Conservation (phyloP, 257 asterid species). For the Oldenlandia corymbosa region DNA sequence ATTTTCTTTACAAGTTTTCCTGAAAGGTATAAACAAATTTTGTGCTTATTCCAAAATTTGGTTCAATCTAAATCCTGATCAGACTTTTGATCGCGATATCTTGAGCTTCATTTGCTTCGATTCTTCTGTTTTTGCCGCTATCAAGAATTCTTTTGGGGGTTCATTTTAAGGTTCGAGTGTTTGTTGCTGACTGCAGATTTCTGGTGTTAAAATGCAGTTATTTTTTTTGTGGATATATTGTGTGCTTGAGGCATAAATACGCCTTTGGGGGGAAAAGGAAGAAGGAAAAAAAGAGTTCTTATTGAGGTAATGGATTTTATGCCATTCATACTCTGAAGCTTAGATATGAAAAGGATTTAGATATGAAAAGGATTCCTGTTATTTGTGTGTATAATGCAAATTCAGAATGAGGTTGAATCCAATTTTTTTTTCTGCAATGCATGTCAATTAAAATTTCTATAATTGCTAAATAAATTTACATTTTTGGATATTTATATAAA, state of each 20-base stretch:
- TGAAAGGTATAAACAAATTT: not conserved
- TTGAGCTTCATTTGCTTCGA: conserved; percentile 2
- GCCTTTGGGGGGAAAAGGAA: not conserved
- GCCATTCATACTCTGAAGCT: not conserved
- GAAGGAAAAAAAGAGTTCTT: not conserved
- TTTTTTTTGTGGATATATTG: not conserved
- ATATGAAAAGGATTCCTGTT: no score
- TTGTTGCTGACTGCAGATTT: not conserved
- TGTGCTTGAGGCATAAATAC: not conserved
- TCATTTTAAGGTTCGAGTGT: not conserved
- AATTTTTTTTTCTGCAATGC: not conserved
- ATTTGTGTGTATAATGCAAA: not conserved
- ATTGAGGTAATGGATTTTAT: not conserved
- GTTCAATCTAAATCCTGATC: not conserved
- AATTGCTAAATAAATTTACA: not conserved
- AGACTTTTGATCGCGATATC: not conserved
- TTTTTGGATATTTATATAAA: conserved; percentile 6
- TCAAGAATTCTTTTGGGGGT: not conserved
- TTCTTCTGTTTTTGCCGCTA: not conserved
- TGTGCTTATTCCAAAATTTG: not conserved
- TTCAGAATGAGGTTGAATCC: not conserved
- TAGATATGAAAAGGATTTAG: not conserved
- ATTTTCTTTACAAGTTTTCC: not conserved
- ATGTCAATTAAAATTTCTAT: not conserved
- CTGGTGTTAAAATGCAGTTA: conserved; percentile 4